Evolutionary conservation across 768 basidiomycete genomes (phyloP), one percentile per base, ranked within the genome.

Genomic region (Tylopilus subfusipes): DNA sequence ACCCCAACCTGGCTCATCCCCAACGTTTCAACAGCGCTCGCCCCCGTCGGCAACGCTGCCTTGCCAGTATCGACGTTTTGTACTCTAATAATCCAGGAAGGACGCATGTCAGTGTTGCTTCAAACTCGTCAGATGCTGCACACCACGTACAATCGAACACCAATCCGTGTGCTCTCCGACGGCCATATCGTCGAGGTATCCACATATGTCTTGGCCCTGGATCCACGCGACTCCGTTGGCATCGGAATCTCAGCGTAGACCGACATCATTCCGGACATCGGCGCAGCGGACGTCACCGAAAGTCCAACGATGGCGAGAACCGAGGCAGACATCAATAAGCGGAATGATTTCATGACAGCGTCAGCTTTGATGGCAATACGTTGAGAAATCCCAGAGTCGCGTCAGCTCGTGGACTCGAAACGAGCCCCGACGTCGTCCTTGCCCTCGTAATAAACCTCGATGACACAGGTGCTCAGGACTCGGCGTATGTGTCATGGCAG

Each of bases 251-350:
- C 19, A 21, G 14, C 2, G 6, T 51, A 5, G 33, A 43, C 50
- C 40, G 42, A 21, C 24, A 29, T 38, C 42, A 25, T 40, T 51
- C 48, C 52, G 33, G 48, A n/a, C 39, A 44, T 50, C 31, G 57
- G 61, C 33, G 58, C 65, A 16, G 52, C 64, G 5, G 19, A 39
- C 29, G 56, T 59, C 34, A 36, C 50, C 40, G 38, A 33, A 52
- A 50, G 30, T 12, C 55, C 51, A 24, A 24, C 22, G 3, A 53
- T 38, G 21, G 38, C 47, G 19, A 63, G 36, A 55, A 54, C 14
- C 40, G 51, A 42, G 10, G 36, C 39, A 42, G 51, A 39, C 14
- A 34, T 33, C 25, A 51, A 19, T 14, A 31, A 39, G 34, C 40
- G 40, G 5, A 27, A 25, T 39, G 6, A 10, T 42, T 30, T 44